These are phyloP conservation scores for Arabidopsis hybrid DNA, from an alignment of 441 rosid genomes.

Conservation along the genomic window DNA sequence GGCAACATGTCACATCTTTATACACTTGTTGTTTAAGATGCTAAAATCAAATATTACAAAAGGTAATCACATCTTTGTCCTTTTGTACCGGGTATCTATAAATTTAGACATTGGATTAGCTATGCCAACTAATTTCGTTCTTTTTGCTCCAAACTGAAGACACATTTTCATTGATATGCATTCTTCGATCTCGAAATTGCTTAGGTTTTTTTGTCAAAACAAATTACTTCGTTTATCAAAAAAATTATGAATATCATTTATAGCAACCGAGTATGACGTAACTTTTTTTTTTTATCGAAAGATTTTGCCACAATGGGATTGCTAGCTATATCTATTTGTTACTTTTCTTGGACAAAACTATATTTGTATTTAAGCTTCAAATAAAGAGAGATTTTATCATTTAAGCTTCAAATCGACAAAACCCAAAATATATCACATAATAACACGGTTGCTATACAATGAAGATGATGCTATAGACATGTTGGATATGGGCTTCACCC, in stretches of 20 bases:
- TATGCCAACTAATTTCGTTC: not conserved
- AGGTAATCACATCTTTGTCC: not conserved
- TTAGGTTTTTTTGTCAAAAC: too few species aligned
- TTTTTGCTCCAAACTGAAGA: not conserved
- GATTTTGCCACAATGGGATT: too few species aligned
- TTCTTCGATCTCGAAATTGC: not conserved
- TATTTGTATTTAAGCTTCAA: too few species aligned
- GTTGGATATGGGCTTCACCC: too few species aligned
- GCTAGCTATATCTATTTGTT: too few species aligned
- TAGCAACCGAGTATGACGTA: not conserved
- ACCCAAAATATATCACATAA: too few species aligned
- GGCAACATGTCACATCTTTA: not conserved
- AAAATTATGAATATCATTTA: not conserved
- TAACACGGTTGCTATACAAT: too few species aligned
- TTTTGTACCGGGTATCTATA: not conserved
- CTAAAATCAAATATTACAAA: not conserved
- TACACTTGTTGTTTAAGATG: constrained; percentile 8
- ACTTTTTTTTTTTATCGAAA: not conserved
- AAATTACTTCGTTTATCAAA: not conserved
- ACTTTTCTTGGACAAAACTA: too few species aligned
- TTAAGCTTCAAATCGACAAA: too few species aligned
- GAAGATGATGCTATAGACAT: too few species aligned
- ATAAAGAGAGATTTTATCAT: too few species aligned
- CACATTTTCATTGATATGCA: not conserved
- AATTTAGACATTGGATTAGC: not conserved